Base-by-base conservation (phyloP, 805 yeast species). In the Candida pseudofarinosa region DNA sequence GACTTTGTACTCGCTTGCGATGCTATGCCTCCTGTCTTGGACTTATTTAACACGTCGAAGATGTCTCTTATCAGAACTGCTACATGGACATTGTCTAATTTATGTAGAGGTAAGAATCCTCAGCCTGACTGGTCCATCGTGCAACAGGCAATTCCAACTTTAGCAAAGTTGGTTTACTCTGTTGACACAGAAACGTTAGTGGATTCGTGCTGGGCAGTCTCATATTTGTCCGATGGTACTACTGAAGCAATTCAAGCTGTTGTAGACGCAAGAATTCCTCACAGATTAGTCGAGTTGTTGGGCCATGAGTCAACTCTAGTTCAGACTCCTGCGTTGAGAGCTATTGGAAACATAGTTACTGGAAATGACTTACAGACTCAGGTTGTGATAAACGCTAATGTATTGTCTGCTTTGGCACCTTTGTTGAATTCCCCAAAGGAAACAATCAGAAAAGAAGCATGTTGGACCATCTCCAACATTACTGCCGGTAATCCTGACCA, bases 161-260 rank as follows among this genome's bases (percentile, higher is more conserved):
- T 93, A 61, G 88, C 97, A 39, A 87, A 88, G 68, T 76, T 93
- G 53, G 86, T 93, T 53, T 93, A 85, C 62, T 86, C 96, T 10
- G 78, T 84, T 49, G 99, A 93, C 62, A 83, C 84, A 35, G 99
- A 93, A 70, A 90, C 97, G 26, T 73, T 93, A 59, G 88, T 89
- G 50, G 99, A 93, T 65, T 97, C 99, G 33, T 88, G 97, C 70
- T 93, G 99, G 99, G 97, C 98, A 12, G 89, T 93, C 42, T 88
- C 97, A 1, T 93, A 93, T 63, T 69, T 93, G 44, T 83, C 93
- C 41, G 99, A 93, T 65, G 99, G 99, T 26, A 80, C 95, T 26
- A 74, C 86, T 51, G 90, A 86, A 57, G 90, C 96, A 33, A 93
- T 93, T 56, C 97, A 91, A 73, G 96, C 97, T 5, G 98, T 93